phyloP scores from a whole-genome alignment of 2,329 filamentous ascomycete species.

The Fusarium camptoceras region DNA sequence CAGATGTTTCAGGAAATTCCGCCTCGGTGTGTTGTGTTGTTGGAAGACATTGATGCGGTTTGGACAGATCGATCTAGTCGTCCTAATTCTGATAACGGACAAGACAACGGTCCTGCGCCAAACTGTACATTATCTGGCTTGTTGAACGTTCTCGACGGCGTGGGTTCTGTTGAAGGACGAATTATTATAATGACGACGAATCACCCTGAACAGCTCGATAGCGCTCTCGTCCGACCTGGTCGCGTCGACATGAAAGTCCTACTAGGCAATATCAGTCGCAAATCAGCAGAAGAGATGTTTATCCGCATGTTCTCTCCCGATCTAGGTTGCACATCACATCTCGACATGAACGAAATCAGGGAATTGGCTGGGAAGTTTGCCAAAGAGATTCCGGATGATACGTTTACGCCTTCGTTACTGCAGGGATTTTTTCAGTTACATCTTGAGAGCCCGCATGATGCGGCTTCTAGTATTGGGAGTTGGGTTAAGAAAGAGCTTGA shows the following conservation, averaged over 20 bases:
- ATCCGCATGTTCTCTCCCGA: constrained; percentile 59
- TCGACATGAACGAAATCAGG: constrained; percentile 48
- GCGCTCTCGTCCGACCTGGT: constrained; percentile 73
- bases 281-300: constrained; percentile 60
- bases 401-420: constrained; percentile 62
- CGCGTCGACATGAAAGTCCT: constrained; percentile 73
- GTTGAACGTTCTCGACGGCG: constrained; percentile 77
- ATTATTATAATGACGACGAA: constrained; percentile 83
- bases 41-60: constrained; percentile 66
- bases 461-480: constrained; percentile 48
- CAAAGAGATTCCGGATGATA: constrained; percentile 60
- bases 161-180: constrained; percentile 75
- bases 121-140: constrained; percentile 70
- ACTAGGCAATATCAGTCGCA: constrained; percentile 63
- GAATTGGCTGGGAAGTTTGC: constrained; percentile 67
- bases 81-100: constrained; percentile 25
- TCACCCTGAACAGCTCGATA: constrained; percentile 71
- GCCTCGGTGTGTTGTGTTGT: constrained; percentile 63
- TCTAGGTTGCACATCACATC: constrained; percentile 41
- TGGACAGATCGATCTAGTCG: constrained; percentile 49
- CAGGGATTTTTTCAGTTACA: constrained; percentile 62
- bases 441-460: constrained; percentile 54
- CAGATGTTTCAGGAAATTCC: constrained; percentile 66
- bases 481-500: constrained; percentile 55
- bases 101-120: constrained; percentile 32